Conservation (phyloP, 2,329 filamentous ascomycete species). For the Dothistroma septosporum region DNA sequence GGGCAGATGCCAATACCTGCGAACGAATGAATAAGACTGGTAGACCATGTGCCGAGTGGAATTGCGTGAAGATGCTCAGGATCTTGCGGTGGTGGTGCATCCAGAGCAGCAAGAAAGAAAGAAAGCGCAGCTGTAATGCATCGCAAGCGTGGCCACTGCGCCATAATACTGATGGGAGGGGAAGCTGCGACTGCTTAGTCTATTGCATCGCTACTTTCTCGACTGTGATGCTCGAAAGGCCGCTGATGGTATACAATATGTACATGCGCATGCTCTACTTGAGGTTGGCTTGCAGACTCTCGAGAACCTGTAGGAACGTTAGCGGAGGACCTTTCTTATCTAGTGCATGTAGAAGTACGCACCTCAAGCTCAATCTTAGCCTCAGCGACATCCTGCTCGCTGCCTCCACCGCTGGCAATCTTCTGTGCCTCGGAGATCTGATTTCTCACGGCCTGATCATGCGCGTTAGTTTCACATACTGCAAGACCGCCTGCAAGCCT, state of each 20-base stretch:
- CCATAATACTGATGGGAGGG: background rate
- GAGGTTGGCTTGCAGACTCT: slow-evolving; percentile 74
- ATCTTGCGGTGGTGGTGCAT: background rate
- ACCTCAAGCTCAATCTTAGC: slow-evolving; percentile 99
- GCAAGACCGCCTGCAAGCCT: background rate
- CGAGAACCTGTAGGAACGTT: slow-evolving; percentile 60
- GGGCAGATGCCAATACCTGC: background rate
- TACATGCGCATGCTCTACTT: slow-evolving; percentile 57
- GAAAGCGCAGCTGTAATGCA: background rate
- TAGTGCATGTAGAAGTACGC: slow-evolving; percentile 37
- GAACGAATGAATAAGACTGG: background rate
- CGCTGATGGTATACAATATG: slow-evolving; percentile 27
- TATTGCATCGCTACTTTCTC: slow-evolving; percentile 6
- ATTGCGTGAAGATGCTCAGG: background rate
- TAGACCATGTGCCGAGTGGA: background rate
- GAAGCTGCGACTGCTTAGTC: background rate
- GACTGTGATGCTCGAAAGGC: slow-evolving; percentile 6
- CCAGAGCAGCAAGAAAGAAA: background rate
- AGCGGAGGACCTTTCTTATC: slow-evolving; percentile 2
- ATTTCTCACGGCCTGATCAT: slow-evolving; percentile 64
- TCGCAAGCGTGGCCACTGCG: background rate
- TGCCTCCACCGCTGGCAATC: slow-evolving; percentile 82
- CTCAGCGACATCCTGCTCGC: slow-evolving; percentile 96
- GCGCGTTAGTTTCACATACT: background rate
- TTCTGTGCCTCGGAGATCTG: slow-evolving; percentile 96